Evolutionary conservation across 768 basidiomycete species (phyloP).

Genomic region (Strobilomyces dryophilus): DNA sequence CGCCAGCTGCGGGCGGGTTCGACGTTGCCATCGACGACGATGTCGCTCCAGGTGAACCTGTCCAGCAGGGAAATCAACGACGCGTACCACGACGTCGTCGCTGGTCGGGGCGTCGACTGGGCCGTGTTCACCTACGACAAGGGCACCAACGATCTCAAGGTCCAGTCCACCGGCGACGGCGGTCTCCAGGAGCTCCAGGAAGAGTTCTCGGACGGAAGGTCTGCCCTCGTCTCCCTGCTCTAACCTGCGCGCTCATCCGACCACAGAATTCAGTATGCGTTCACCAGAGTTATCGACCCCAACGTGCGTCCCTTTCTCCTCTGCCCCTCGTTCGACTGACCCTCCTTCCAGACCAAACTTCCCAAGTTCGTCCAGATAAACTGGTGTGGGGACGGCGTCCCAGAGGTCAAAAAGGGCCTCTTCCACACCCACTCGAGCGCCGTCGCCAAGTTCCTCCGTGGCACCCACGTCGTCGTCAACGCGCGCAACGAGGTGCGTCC

Average conservation of each 20-base stretch:
- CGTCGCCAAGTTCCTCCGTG: constrained; percentile 75
- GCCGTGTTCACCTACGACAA: constrained; percentile 76
- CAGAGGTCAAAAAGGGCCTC: constrained; percentile 85
- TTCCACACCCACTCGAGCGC: constrained; percentile 85
- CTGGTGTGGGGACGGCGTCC: constrained; percentile 98
- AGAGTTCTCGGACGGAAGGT: constrained; percentile 94
- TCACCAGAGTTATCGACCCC: constrained; percentile 78
- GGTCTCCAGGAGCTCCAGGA: constrained; percentile 89
- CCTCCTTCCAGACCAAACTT: constrained; percentile 57
- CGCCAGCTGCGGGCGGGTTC: neutral
- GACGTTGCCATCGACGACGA: constrained; percentile 20
- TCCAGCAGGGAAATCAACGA: constrained; percentile 66
- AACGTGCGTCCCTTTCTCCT: constrained; percentile 51
- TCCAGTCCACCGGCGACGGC: constrained; percentile 81
- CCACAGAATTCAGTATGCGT: constrained; percentile 88
- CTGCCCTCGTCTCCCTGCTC: constrained; percentile 19
- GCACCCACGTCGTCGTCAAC: constrained; percentile 80
- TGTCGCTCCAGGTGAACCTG: constrained; percentile 81
- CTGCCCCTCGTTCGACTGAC: neutral
- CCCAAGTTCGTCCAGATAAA: constrained; percentile 94
- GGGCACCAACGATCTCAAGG: constrained; percentile 81
- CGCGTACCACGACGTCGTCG: constrained; percentile 74
- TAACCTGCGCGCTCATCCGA: constrained; percentile 1
- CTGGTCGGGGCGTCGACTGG: constrained; percentile 69
- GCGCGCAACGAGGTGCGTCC: constrained; percentile 76